Evolutionary conservation across 2,329 filamentous ascomycete genomes (phyloP).

Genomic region (Fonsecaea multimorphosa): DNA sequence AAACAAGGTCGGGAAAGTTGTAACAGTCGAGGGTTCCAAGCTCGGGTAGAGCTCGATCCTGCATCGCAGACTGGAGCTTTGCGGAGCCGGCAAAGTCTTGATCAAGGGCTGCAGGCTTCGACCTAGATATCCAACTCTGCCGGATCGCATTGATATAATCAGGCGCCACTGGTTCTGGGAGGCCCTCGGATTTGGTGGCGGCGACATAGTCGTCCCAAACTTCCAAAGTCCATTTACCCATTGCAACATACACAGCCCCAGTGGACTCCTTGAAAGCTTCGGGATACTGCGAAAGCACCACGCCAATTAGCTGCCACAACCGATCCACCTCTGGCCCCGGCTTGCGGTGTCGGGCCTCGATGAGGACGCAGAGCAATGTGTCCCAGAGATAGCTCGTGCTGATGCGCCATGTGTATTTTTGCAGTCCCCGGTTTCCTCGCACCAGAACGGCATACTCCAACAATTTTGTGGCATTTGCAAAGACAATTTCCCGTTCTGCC

Average conservation of each 20-base stretch:
- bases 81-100: not conserved
- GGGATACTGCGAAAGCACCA: not conserved
- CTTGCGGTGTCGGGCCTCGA: slow-evolving; percentile 3
- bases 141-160: not conserved
- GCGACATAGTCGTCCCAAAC: not conserved
- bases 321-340: not conserved
- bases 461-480: not conserved
- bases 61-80: not conserved
- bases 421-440: not conserved
- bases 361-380: slow-evolving; percentile 1
- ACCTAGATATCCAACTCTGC: not conserved
- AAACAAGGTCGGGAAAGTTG: slow-evolving; percentile 1
- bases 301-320: not conserved
- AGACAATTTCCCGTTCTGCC: not conserved
- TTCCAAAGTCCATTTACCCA: slow-evolving; percentile 1
- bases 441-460: not conserved
- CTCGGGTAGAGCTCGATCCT: not conserved
- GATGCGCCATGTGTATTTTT: not conserved
- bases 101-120: not conserved
- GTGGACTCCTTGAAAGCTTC: slow-evolving; percentile 1
- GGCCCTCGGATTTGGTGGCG: not conserved
- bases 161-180: not conserved
- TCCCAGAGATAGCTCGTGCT: slow-evolving; percentile 3
- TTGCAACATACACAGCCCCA: not conserved
- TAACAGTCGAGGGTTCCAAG: not conserved